Percentiles rank a stretch among this genome's conserved stretches.
phyloP scores from a whole-genome alignment of 2,329 filamentous ascomycete genomes.

The Fusarium fujikuroi region DNA sequence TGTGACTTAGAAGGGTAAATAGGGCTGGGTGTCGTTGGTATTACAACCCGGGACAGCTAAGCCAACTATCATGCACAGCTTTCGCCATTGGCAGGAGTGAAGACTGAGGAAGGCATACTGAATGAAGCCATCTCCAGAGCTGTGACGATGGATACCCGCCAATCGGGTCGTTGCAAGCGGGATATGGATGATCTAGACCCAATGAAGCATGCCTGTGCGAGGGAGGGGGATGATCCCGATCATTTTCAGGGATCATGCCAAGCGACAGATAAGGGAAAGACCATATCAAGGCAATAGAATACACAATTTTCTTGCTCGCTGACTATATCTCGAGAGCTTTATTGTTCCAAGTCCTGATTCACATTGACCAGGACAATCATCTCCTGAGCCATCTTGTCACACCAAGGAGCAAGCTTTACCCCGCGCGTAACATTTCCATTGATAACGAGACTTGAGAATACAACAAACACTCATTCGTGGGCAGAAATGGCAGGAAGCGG shows the following conservation, averaged over 20 bases:
- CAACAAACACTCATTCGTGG: not conserved
- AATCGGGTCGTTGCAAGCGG: not conserved
- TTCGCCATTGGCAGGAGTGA: fast-evolving
- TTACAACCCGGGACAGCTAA: too few species aligned
- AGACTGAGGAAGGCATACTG: not conserved
- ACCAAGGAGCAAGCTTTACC: not conserved
- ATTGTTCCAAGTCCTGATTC: not conserved
- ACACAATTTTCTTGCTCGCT: not conserved
- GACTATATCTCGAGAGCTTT: not conserved
- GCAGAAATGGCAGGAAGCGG: not conserved
- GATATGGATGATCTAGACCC: not conserved
- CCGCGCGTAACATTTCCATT: not conserved
- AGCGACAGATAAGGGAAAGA: not conserved
- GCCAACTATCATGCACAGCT: fast-evolving
- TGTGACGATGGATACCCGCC: not conserved
- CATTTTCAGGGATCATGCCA: not conserved
- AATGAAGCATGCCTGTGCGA: not conserved
- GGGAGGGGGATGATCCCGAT: not conserved
- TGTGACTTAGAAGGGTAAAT: not conserved
- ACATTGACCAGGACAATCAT: not conserved
- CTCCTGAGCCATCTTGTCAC: not conserved
- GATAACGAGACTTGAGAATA: not conserved
- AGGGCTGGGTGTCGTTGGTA: not conserved
- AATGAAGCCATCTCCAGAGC: not conserved
- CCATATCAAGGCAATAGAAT: not conserved